phyloP scores from a whole-genome alignment of 1,284 basidiomycete species.

The Ceratobasidium sp. region DNA sequence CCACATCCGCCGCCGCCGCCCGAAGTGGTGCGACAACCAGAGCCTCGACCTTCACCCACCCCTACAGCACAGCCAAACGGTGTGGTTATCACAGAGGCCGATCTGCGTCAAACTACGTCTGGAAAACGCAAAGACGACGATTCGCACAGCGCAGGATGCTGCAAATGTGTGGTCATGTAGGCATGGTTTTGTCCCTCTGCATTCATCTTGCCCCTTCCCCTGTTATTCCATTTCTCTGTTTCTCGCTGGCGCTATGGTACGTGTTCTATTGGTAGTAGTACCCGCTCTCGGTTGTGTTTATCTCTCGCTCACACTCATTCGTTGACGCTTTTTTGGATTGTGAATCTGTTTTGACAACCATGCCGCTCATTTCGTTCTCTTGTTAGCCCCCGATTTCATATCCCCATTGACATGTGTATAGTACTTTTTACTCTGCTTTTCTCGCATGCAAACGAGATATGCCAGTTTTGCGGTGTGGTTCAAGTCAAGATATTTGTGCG shows the following conservation, averaged over 20 bases:
- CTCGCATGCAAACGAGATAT: slow-evolving; percentile 12
- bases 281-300: slow-evolving; percentile 2
- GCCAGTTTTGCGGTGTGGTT: slow-evolving; percentile 13
- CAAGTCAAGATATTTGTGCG: neutral
- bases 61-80: slow-evolving; percentile 32
- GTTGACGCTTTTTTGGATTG: slow-evolving; percentile 21
- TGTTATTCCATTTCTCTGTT: neutral
- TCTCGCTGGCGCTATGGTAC: slow-evolving; percentile 27
- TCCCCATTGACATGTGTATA: slow-evolving; percentile 33
- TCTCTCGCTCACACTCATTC: slow-evolving; percentile 2
- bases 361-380: slow-evolving; percentile 5
- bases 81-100: slow-evolving; percentile 25
- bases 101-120: slow-evolving; percentile 11
- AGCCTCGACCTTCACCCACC: slow-evolving; percentile 34
- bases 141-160: slow-evolving; percentile 40
- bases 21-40: slow-evolving; percentile 65
- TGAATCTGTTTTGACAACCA: neutral
- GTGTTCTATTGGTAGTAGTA: slow-evolving; percentile 18
- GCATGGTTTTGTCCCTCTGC: neutral
- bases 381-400: neutral
- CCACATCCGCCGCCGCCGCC: slow-evolving; percentile 42
- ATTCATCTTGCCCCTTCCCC: neutral
- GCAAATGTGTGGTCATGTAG: slow-evolving; percentile 44
- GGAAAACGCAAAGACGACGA: slow-evolving; percentile 35
- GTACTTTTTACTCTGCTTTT: neutral